Percentiles rank a stretch among this genome's conserved stretches.
These are phyloP conservation scores for Cucumis cinereus DNA, from an alignment of 306 rosid species.

Conservation along the genomic window DNA sequence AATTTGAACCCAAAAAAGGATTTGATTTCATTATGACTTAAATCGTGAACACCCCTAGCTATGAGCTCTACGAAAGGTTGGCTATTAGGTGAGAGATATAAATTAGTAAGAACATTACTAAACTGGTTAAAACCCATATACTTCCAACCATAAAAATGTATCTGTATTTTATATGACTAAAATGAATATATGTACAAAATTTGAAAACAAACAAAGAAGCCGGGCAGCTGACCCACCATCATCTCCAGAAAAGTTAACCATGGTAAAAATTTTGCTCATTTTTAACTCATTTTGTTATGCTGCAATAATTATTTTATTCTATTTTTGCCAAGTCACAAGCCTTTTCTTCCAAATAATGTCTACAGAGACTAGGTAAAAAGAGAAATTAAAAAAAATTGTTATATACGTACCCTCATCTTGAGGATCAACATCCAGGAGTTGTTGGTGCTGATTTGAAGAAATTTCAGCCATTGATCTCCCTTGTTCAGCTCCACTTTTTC, in stretches of 20 bases:
- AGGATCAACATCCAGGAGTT: conserved; percentile 11
- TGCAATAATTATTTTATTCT: background rate
- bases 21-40: no score
- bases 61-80: no score
- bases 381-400: background rate
- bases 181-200: no score
- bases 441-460: conserved; percentile 8
- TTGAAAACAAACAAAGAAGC: background rate
- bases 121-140: no score
- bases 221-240: background rate
- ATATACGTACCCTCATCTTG: conserved; percentile 1
- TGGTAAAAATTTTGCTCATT: background rate
- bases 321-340: background rate
- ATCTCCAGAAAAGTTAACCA: background rate
- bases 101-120: no score
- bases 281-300: background rate
- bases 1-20: no score
- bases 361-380: background rate
- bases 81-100: no score
- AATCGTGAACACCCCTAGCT: no score
- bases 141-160: no score
- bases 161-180: no score
- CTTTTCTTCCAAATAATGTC: background rate
- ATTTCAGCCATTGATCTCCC: conserved; percentile 3
- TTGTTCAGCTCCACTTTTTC: background rate